These are phyloP conservation scores for Trametes villosa DNA, from an alignment of 768 basidiomycete genomes.

Conservation along the genomic window DNA sequence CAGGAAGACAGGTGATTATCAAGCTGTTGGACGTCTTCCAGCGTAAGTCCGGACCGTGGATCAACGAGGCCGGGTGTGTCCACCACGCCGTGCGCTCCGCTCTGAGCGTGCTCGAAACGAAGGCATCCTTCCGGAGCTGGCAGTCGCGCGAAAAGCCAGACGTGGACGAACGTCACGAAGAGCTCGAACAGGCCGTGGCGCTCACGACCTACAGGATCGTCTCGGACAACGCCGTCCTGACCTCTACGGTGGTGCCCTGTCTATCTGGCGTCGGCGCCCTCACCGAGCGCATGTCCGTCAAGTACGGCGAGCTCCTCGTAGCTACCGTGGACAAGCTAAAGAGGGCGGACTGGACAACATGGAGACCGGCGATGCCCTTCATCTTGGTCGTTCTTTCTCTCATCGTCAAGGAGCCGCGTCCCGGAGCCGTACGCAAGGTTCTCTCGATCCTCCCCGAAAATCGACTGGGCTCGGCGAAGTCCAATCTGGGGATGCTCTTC, in stretches of 20 bases:
- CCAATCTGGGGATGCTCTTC: conserved; percentile 9
- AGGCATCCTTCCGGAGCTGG: conserved; percentile 2
- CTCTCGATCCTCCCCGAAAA: conserved; percentile 3
- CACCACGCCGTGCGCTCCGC: background rate
- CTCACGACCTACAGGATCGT: conserved; percentile 12
- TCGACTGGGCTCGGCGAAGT: background rate
- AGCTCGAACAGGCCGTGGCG: conserved; percentile 14
- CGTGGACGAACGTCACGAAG: background rate
- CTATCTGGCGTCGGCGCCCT: conserved; percentile 9
- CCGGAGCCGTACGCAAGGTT: conserved; percentile 2
- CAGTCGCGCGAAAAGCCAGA: conserved; percentile 12
- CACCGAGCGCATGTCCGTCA: conserved; percentile 10
- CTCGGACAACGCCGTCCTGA: conserved; percentile 6
- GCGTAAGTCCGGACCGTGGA: background rate
- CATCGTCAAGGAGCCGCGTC: conserved; percentile 7
- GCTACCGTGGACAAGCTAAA: background rate
- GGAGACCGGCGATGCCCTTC: conserved; percentile 12
- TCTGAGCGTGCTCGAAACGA: background rate
- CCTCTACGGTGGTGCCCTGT: conserved; percentile 2
- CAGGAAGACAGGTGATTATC: background rate
- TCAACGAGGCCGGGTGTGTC: background rate
- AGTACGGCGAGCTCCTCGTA: conserved; percentile 5
- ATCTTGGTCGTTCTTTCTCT: conserved; percentile 11
- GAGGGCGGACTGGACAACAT: conserved; percentile 1
- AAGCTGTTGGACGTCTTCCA: background rate